Evolutionary conservation across 345 rosid genomes (phyloP).

Genomic region (Ricinus communis): DNA sequence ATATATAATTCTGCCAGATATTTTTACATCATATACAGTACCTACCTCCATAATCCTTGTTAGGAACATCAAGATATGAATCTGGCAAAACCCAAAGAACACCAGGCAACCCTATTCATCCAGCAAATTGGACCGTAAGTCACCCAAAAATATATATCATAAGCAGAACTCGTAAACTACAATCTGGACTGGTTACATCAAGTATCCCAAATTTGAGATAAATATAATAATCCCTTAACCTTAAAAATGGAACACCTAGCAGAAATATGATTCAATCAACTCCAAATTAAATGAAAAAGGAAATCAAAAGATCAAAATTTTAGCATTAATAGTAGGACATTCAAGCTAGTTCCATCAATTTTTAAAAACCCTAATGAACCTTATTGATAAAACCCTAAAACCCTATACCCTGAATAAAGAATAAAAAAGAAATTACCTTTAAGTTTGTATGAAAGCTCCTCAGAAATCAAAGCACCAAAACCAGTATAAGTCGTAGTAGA

Average conservation of each 20-base stretch:
- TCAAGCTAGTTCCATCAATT: neutral
- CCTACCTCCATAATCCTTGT: constrained; percentile 96
- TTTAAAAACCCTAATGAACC: too few relatives aligned
- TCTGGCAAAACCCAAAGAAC: constrained; percentile 97
- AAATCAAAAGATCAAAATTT: neutral
- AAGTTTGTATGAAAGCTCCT: constrained; percentile 85
- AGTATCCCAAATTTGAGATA: too few relatives aligned
- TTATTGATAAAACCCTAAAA: neutral
- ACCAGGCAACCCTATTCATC: constrained; percentile 63
- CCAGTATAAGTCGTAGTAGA: constrained; percentile 85
- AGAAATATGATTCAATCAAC: neutral
- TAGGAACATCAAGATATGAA: constrained; percentile 94
- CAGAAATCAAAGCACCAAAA: constrained; percentile 89
- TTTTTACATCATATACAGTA: neutral
- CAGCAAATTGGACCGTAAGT: constrained; percentile 10
- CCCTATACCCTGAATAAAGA: neutral
- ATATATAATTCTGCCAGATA: neutral
- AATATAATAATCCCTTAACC: too few relatives aligned
- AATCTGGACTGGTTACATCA: neutral
- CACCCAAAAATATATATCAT: neutral
- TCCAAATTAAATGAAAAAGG: neutral
- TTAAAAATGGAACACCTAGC: neutral
- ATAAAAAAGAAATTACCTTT: constrained; percentile 59
- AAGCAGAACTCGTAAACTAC: neutral
- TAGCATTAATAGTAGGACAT: too few relatives aligned